Conservation (phyloP, 768 basidiomycete genomes). For the Pleurotus giganteus region DNA sequence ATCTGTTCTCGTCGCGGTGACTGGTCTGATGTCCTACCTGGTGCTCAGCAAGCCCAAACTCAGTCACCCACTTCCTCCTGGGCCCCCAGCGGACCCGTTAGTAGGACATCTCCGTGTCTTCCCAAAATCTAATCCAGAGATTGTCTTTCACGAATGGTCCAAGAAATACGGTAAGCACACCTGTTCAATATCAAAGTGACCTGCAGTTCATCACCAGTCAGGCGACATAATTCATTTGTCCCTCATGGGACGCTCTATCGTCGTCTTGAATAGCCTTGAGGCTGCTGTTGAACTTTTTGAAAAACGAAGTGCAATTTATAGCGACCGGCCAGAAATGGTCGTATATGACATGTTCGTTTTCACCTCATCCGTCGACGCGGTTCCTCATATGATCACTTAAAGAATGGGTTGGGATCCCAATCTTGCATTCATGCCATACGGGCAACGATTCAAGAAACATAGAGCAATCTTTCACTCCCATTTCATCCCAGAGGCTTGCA, state of each 20-base stretch:
- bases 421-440: conserved; percentile 21
- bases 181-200: neutral
- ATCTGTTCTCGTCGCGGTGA: too few relatives aligned
- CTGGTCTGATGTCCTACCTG: too few relatives aligned
- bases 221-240: conserved; percentile 2
- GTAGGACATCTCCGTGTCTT: conserved; percentile 1
- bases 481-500: conserved; percentile 19
- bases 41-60: too few relatives aligned
- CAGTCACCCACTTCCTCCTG: neutral
- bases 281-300: conserved; percentile 1
- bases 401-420: conserved; percentile 18
- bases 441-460: conserved; percentile 20
- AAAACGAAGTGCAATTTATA: conserved; percentile 7
- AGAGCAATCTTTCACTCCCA: conserved; percentile 19
- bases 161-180: neutral
- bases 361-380: neutral
- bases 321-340: neutral
- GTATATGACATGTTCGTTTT: neutral
- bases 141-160: neutral
- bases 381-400: neutral
- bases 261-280: conserved; percentile 4
- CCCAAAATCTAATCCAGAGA: neutral
- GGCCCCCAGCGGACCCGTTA: conserved; percentile 3
- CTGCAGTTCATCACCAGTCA: neutral
- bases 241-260: conserved; percentile 1